A percentile compares a stretch with the other conserved stretches of the same genome.
Conservation (phyloP, 2,329 filamentous ascomycete genomes). For the Polychaeton citri region DNA sequence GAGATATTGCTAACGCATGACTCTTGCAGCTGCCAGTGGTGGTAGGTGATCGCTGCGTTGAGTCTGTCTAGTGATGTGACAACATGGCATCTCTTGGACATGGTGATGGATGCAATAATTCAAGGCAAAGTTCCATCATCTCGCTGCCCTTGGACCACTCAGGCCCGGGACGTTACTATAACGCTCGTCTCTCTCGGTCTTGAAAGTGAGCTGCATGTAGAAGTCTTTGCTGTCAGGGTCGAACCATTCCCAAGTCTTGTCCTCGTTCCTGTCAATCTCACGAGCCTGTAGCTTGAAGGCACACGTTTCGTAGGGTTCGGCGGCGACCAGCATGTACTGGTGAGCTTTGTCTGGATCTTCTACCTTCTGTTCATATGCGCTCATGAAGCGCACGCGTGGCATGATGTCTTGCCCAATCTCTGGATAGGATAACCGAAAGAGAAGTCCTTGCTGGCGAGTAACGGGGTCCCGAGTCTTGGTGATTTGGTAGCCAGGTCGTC, state of each 20-base stretch:
- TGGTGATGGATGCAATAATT: too few relatives aligned
- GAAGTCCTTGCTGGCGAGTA: slow-evolving; percentile 72
- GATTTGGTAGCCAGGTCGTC: slow-evolving; percentile 92
- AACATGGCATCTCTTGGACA: too few relatives aligned
- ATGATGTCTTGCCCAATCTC: slow-evolving; percentile 65
- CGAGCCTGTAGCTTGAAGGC: slow-evolving; percentile 89
- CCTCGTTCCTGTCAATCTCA: slow-evolving; percentile 82
- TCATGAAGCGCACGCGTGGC: slow-evolving; percentile 92
- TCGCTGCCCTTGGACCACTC: neutral
- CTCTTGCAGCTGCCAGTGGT: too few relatives aligned
- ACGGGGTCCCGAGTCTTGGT: slow-evolving; percentile 87
- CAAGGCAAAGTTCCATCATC: neutral
- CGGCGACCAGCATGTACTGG: slow-evolving; percentile 89
- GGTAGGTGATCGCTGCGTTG: too few relatives aligned
- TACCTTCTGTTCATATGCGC: slow-evolving; percentile 87
- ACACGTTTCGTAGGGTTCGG: slow-evolving; percentile 96
- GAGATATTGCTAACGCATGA: too few relatives aligned
- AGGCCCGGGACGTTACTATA: slow-evolving; percentile 56
- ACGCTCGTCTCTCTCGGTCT: slow-evolving; percentile 92
- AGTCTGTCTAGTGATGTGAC: too few relatives aligned
- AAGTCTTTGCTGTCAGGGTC: slow-evolving; percentile 94
- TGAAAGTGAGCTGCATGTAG: slow-evolving; percentile 95
- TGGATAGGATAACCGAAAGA: slow-evolving; percentile 95
- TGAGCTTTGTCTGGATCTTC: slow-evolving; percentile 90
- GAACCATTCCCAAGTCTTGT: slow-evolving; percentile 86